Evolutionary conservation across 768 basidiomycete genomes (phyloP).

Genomic region (Tulasnella sp.): DNA sequence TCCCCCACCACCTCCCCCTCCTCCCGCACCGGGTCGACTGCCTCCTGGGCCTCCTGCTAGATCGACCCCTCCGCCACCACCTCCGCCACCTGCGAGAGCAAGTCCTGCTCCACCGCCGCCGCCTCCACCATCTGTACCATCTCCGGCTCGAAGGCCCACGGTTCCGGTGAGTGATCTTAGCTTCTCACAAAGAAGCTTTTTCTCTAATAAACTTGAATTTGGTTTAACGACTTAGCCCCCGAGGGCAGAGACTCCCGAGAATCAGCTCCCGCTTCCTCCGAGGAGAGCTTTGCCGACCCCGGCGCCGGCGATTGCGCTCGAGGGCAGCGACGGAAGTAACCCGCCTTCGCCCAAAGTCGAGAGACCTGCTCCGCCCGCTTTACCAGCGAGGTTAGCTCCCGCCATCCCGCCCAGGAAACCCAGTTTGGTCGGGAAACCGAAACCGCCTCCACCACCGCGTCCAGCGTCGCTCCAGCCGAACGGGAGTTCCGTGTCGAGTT

Average conservation of each 20-base stretch:
- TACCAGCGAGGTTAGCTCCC: constrained; percentile 2
- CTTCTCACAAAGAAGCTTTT: background rate
- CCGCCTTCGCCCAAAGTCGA: background rate
- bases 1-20: constrained; percentile 23
- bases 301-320: background rate
- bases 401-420: constrained; percentile 5
- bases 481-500: constrained; percentile 10
- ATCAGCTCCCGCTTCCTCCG: constrained; percentile 12
- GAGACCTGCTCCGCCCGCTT: background rate
- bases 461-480: constrained; percentile 10
- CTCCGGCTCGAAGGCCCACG: constrained; percentile 4
- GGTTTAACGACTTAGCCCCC: background rate
- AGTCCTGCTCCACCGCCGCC: constrained; percentile 8
- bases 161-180: background rate
- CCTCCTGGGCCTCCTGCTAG: constrained; percentile 25
- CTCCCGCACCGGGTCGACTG: constrained; percentile 17
- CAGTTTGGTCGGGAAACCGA: background rate
- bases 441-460: constrained; percentile 26
- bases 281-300: constrained; percentile 17
- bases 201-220: background rate
- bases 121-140: constrained; percentile 5
- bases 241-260: background rate
- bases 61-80: constrained; percentile 17
- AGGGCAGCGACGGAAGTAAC: constrained; percentile 1
- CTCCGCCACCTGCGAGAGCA: constrained; percentile 7